Conservation (phyloP, 208 protist genomes). For the Trypanosoma grayi region DNA sequence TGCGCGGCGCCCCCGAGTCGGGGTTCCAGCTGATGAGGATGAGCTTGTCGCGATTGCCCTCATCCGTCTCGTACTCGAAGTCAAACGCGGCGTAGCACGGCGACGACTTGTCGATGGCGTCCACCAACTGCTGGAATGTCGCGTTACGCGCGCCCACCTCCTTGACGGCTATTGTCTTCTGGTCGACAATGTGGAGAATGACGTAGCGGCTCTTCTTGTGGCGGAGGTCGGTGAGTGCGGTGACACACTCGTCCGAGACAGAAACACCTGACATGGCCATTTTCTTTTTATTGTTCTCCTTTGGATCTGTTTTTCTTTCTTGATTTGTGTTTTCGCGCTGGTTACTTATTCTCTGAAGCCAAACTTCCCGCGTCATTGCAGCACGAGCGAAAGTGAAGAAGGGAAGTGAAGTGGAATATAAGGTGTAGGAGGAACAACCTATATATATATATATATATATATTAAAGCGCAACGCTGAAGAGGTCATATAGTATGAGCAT, state of each 20-base stretch:
- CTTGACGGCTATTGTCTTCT: constrained; percentile 78
- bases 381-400: not conserved
- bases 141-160: constrained; percentile 40
- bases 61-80: constrained; percentile 76
- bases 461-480: too few species aligned
- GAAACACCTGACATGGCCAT: constrained; percentile 90
- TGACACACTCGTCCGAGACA: constrained; percentile 59
- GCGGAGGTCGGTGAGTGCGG: constrained; percentile 75
- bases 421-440: too few species aligned
- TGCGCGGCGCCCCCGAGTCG: constrained; percentile 67
- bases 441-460: too few species aligned
- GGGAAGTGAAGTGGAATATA: not conserved
- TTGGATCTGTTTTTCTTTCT: not conserved
- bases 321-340: not conserved
- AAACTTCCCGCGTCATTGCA: not conserved
- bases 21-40: constrained; percentile 89
- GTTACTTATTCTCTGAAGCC: not conserved
- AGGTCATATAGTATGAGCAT: too few species aligned
- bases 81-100: constrained; percentile 92
- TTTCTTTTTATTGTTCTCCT: constrained; percentile 2
- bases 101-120: constrained; percentile 50
- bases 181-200: constrained; percentile 81
- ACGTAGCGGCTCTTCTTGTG: constrained; percentile 84
- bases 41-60: constrained; percentile 83
- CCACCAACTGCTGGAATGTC: constrained; percentile 79